Conservation (phyloP, 345 rosid species). For the Toxicodendron radicans region DNA sequence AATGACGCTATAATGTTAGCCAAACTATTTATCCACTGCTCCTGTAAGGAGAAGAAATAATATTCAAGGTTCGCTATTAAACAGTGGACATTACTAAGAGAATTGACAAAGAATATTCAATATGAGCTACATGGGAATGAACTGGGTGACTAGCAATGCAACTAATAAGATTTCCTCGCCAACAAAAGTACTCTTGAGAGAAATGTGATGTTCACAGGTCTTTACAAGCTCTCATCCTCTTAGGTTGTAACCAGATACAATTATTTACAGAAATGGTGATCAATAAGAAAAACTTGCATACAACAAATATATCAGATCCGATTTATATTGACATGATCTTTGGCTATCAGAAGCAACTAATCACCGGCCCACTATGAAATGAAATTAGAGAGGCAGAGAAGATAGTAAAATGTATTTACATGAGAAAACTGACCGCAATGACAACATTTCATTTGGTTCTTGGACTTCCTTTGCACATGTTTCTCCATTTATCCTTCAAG, state of each 20-base stretch:
- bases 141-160: no score
- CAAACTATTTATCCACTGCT: no score
- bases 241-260: background rate
- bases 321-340: background rate
- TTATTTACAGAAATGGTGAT: constrained; percentile 3
- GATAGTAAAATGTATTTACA: background rate
- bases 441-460: constrained; percentile 21
- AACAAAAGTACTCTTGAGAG: no score
- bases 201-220: no score
- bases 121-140: no score
- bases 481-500: constrained; percentile 56
- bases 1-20: no score
- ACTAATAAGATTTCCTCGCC: no score
- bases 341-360: background rate
- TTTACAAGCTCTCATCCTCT: no score
- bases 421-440: constrained; percentile 14
- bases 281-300: background rate
- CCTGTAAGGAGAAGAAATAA: no score
- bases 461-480: constrained; percentile 38
- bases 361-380: background rate
- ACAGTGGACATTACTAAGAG: no score
- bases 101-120: no score
- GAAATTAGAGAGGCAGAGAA: background rate
- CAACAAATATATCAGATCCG: background rate
- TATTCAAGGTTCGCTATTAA: no score